Conservation (phyloP, 306 rosid species). For the Rosa lucieae region DNA sequence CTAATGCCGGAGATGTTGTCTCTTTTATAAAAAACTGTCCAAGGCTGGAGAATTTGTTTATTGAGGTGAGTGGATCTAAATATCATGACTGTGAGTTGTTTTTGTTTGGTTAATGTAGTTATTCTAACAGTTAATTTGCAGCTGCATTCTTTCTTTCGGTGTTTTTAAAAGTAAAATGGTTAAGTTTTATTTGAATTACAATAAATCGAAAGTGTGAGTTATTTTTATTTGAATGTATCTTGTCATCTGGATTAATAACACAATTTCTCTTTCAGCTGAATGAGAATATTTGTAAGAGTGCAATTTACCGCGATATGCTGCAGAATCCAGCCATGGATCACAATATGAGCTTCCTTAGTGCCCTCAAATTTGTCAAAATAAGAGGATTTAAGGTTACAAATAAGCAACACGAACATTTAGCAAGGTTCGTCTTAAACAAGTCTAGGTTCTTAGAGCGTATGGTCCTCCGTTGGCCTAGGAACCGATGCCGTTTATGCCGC, state of each 20-base stretch:
- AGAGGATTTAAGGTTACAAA: conserved; percentile 31
- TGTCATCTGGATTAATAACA: no score
- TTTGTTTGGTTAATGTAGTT: not conserved
- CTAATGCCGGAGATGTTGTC: conserved; percentile 40
- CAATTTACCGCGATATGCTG: conserved; percentile 32
- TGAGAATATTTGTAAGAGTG: conserved; percentile 11
- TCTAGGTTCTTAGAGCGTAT: conserved; percentile 26
- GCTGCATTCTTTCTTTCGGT: not conserved
- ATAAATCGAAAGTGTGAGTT: no score
- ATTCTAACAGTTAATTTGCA: not conserved
- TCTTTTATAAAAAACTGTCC: conserved; percentile 37
- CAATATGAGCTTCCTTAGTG: not conserved
- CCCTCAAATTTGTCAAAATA: conserved; percentile 30
- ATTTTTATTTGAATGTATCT: no score
- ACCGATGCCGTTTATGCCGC: not conserved
- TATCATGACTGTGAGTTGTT: not conserved
- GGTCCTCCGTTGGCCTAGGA: conserved; percentile 20
- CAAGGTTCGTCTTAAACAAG: conserved; percentile 21
- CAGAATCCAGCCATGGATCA: conserved; percentile 23
- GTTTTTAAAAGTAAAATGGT: no score
- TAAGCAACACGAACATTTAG: conserved; percentile 19
- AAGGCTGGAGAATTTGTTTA: conserved; percentile 23
- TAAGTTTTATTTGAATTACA: no score
- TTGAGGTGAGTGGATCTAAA: conserved; percentile 41
- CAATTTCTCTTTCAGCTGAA: conserved; percentile 27